Conservation (phyloP, 148 eudicot species). For the Rheum nobile region DNA sequence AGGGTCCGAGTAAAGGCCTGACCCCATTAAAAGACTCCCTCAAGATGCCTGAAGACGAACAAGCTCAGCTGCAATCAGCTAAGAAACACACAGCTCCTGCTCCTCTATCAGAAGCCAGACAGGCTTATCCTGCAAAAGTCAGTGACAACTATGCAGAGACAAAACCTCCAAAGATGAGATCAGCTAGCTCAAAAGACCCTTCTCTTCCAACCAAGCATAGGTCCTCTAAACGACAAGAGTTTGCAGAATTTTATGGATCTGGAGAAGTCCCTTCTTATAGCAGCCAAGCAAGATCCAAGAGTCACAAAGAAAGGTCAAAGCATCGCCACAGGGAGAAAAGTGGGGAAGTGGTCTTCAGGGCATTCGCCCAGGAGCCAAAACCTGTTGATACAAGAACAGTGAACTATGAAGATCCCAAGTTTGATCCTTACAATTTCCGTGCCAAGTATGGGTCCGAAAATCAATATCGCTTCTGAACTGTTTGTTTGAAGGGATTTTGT, state of each 20-base stretch:
- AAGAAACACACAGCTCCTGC: slow-evolving; percentile 59
- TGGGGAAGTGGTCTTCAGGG: slow-evolving; percentile 40
- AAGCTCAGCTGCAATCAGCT: slow-evolving; percentile 26
- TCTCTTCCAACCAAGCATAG: slow-evolving; percentile 63
- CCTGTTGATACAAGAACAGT: slow-evolving; percentile 36
- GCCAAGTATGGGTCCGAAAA: slow-evolving; percentile 43
- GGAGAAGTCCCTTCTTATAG: slow-evolving; percentile 34
- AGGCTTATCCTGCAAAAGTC: slow-evolving; percentile 23
- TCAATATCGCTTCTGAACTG: slow-evolving; percentile 40
- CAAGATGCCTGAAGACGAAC: slow-evolving; percentile 72
- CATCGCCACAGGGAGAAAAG: slow-evolving; percentile 66
- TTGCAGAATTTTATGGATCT: slow-evolving; percentile 69
- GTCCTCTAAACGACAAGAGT: slow-evolving; percentile 69
- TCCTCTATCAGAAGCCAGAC: slow-evolving; percentile 50
- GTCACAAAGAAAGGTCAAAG: slow-evolving; percentile 75
- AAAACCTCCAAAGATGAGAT: slow-evolving; percentile 49
- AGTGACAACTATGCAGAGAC: slow-evolving; percentile 41
- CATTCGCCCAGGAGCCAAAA: slow-evolving; percentile 31
- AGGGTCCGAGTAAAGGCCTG: slow-evolving; percentile 32
- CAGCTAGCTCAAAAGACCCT: slow-evolving; percentile 58
- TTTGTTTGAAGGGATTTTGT: neutral
- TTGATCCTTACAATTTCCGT: slow-evolving; percentile 51
- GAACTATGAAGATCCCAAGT: slow-evolving; percentile 42
- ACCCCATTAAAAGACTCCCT: slow-evolving; percentile 71
- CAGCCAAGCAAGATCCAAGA: slow-evolving; percentile 46